Conservation (phyloP, 768 basidiomycete species). For the Sporobolomyces roseus region DNA sequence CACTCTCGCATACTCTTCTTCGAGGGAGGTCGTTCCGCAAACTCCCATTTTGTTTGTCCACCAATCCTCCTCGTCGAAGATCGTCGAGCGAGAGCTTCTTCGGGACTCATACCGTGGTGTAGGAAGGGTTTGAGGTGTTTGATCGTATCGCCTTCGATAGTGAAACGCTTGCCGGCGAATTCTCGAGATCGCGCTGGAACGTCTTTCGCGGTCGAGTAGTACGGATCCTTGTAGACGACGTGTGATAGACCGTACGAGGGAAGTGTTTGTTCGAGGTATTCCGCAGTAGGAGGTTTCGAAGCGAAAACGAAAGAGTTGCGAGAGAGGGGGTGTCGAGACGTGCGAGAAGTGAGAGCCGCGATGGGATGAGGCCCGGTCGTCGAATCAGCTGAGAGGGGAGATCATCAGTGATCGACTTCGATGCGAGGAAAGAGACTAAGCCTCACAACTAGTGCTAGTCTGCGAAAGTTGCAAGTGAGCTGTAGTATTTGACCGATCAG, state of each 20-base stretch:
- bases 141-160: constrained; percentile 64
- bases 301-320: constrained; percentile 28
- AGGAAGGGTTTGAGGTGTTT: constrained; percentile 60
- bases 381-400: not conserved
- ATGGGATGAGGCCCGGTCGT: constrained; percentile 34
- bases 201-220: constrained; percentile 70
- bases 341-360: no score
- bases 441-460: constrained; percentile 11
- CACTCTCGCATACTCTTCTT: constrained; percentile 1
- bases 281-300: constrained; percentile 50
- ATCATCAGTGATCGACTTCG: not conserved
- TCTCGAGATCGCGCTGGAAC: constrained; percentile 65
- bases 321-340: constrained; percentile 6
- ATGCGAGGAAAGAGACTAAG: not conserved
- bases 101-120: not conserved
- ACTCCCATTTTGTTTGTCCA: constrained; percentile 34
- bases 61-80: not conserved
- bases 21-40: constrained; percentile 28
- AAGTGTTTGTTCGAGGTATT: constrained; percentile 53
- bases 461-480: constrained; percentile 5
- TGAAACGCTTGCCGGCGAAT: constrained; percentile 74
- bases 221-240: constrained; percentile 70
- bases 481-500: not conserved
- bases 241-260: constrained; percentile 52
- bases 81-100: not conserved